These are phyloP conservation scores for Colletotrichum eleusines DNA, from an alignment of 2,329 filamentous ascomycete genomes.

Conservation along the genomic window DNA sequence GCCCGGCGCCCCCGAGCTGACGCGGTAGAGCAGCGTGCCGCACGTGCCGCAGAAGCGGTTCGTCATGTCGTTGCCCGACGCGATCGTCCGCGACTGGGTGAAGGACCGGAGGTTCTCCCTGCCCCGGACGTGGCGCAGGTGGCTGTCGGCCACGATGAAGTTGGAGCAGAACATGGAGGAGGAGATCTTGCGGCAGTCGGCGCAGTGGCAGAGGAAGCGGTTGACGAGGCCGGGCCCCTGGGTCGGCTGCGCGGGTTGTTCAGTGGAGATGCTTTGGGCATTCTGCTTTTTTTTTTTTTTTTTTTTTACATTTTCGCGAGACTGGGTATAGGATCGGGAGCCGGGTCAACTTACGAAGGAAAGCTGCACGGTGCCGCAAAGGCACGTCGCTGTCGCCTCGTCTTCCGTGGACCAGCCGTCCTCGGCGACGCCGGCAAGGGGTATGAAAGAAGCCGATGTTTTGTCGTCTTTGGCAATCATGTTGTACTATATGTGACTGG, in stretches of 20 bases:
- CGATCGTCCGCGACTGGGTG: slow-evolving; percentile 60
- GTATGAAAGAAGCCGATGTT: slow-evolving; percentile 50
- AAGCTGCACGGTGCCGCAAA: slow-evolving; percentile 68
- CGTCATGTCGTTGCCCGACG: slow-evolving; percentile 64
- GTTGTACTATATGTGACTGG: neutral
- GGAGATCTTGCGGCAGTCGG: slow-evolving; percentile 72
- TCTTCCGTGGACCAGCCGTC: slow-evolving; percentile 60
- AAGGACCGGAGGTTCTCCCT: slow-evolving; percentile 63
- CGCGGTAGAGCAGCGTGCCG: slow-evolving; percentile 71
- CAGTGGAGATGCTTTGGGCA: neutral
- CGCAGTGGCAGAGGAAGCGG: slow-evolving; percentile 71
- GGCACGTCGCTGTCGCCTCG: slow-evolving; percentile 69
- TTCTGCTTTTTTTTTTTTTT: too few species aligned
- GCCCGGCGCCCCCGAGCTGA: slow-evolving; percentile 58
- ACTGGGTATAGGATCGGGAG: too few species aligned
- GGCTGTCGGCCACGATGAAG: slow-evolving; percentile 61
- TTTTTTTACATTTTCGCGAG: rapidly evolving
- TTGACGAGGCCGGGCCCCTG: slow-evolving; percentile 58
- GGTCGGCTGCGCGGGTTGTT: slow-evolving; percentile 53
- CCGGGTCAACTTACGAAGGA: slow-evolving; percentile 57
- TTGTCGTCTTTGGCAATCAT: slow-evolving; percentile 20
- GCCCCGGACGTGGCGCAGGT: slow-evolving; percentile 64
- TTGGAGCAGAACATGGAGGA: slow-evolving; percentile 73
- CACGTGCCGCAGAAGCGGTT: slow-evolving; percentile 72
- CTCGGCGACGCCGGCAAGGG: slow-evolving; percentile 45